Percentiles rank a stretch among this genome's conserved stretches.
Conservation (phyloP, 2,329 filamentous ascomycete species). For the Daldinia sp. region DNA sequence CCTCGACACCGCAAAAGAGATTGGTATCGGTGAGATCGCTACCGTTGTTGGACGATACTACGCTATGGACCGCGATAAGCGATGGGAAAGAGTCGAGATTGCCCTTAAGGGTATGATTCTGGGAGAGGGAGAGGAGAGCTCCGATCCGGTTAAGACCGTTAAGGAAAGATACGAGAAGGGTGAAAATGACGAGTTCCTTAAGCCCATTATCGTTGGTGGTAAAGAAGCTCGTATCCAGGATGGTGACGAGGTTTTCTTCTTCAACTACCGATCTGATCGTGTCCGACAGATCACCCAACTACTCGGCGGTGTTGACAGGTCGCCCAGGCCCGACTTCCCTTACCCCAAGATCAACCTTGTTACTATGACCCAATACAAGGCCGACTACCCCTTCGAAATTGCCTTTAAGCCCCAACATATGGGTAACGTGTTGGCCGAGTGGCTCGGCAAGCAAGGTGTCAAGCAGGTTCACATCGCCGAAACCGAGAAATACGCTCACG, state of each 20-base stretch:
- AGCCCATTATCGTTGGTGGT: conserved; percentile 94
- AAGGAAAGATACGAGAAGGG: conserved; percentile 86
- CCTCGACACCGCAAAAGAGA: conserved; percentile 80
- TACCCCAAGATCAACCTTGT: conserved; percentile 92
- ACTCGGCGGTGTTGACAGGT: conserved; percentile 90
- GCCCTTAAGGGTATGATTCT: conserved; percentile 85
- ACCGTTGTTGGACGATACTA: conserved; percentile 97
- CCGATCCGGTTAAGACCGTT: conserved; percentile 85
- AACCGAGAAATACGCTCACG: conserved; percentile 99
- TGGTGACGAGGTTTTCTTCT: conserved; percentile 96
- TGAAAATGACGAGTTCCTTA: conserved; percentile 97
- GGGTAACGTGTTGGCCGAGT: conserved; percentile 98
- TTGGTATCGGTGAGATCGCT: conserved; percentile 86
- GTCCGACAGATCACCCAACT: conserved; percentile 96
- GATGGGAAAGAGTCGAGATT: conserved; percentile 93
- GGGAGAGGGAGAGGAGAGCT: conserved; percentile 86
- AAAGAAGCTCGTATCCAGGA: conserved; percentile 87
- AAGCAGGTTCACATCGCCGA: conserved; percentile 97
- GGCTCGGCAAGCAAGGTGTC: conserved; percentile 86
- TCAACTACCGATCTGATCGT: conserved; percentile 99
- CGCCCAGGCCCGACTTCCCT: conserved; percentile 86
- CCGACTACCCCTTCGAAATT: conserved; percentile 88
- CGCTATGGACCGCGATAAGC: conserved; percentile 99
- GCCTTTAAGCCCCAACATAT: conserved; percentile 95
- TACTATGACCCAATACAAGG: conserved; percentile 99